Evolutionary conservation across 169 alveolate species (phyloP), one percentile per base, ranked within the genome.

Genomic region (Eimeria nieschulzi): DNA sequence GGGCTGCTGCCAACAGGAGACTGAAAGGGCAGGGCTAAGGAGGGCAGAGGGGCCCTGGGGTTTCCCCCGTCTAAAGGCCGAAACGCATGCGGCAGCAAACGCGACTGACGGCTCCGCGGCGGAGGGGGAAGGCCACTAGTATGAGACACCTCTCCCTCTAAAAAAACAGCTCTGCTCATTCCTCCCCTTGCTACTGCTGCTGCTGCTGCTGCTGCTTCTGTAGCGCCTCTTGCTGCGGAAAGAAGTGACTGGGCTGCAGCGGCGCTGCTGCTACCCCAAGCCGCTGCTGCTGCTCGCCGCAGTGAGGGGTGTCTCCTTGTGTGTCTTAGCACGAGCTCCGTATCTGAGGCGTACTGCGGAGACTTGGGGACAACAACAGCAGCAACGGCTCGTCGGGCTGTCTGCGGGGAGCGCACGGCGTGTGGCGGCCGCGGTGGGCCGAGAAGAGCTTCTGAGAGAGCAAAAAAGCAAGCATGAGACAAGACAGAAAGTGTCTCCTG

Each of bases 191-290:
- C 33, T 51, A 23, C 70, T 76, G 70, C 85, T 76, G 70, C 85
- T 76, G 85, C 85, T 53, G 85, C 85, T 53, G 85, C 85, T 54
- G 64, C 85, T 76, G 15, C 46, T 33, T 33, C 46, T 33, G 46
- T 33, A 33, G 46, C 46, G 68, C 68, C 23, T 19, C 5, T 19
- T 12, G n/a, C 68, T 59, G 23, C 23, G 5, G 0, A 59, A 5
- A 59, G 5, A 12, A 5, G 68, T 2, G 23, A 59, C 1, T 59
- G 15, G 2, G 68, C 68, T 12, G 15, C n/a, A 12, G 68, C 68
- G 46, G 46, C 46, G 46, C 46, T 33, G 46, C 46, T 33, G 3
- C 46, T 33, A 3, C 46, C 3, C 46, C 46, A 33, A 33, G 0
- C 68, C 15, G 68, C 68, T 59, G 68, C 68, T 5, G 68, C 68